These are phyloP conservation scores for Fusarium pseudoanthophilum DNA, from an alignment of 2,329 filamentous ascomycete species.

Conservation along the genomic window DNA sequence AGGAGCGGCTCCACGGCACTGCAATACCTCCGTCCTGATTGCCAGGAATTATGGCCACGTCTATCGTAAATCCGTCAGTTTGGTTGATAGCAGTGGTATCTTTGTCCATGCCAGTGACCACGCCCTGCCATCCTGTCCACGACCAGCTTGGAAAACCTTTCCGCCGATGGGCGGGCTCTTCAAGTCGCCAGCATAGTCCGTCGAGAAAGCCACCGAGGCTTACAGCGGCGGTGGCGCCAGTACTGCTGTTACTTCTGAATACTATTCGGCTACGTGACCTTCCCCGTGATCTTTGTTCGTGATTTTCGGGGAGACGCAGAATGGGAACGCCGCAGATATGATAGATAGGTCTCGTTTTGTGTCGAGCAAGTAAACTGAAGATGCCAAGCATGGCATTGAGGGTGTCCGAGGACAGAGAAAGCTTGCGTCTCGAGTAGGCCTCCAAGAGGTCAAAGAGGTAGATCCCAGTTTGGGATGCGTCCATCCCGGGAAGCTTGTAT, in stretches of 20 bases:
- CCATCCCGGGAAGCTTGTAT: not conserved
- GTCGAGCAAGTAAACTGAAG: not conserved
- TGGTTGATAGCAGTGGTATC: not conserved
- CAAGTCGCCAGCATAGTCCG: not conserved
- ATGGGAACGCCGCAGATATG: not conserved
- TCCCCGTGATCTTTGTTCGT: no score
- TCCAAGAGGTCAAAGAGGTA: not conserved
- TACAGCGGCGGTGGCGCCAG: rapidly evolving
- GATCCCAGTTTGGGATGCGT: not conserved
- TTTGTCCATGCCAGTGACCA: not conserved
- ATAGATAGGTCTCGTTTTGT: not conserved
- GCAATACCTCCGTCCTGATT: not conserved
- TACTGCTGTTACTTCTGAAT: no score
- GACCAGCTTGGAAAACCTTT: rapidly evolving
- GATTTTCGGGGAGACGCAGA: not conserved
- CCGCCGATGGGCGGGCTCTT: not conserved
- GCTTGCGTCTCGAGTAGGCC: not conserved
- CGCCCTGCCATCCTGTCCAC: not conserved
- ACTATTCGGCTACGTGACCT: no score
- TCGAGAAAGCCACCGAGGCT: not conserved
- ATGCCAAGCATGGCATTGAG: not conserved
- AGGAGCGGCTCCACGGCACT: not conserved
- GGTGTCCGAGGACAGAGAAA: not conserved
- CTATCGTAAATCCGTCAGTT: not conserved
- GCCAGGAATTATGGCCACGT: not conserved